Evolutionary conservation across 2,329 filamentous ascomycete species (phyloP).

Genomic region (Septoria petroselini): DNA sequence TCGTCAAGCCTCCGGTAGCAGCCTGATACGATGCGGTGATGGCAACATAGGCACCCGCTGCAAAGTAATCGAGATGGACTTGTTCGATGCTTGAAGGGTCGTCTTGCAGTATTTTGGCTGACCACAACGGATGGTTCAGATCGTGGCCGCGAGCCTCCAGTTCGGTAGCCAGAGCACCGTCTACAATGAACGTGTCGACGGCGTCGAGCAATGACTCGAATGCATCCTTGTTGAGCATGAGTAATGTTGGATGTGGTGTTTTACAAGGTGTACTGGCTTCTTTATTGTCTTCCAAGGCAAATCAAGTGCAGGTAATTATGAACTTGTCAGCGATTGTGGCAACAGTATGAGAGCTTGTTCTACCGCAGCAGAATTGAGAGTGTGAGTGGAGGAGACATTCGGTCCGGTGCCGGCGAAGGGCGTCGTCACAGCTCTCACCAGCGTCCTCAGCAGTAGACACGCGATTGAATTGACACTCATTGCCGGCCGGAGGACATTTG

Average conservation of each 20-base stretch:
- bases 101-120: conserved; percentile 42
- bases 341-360: background rate
- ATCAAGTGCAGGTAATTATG: too few relatives aligned
- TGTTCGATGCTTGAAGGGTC: conserved; percentile 43
- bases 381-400: background rate
- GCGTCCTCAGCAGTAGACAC: too few relatives aligned
- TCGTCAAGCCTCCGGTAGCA: conserved; percentile 41
- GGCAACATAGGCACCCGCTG: conserved; percentile 46
- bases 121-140: conserved; percentile 47
- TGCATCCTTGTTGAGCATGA: conserved; percentile 28
- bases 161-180: conserved; percentile 50
- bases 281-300: background rate
- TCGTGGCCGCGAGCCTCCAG: conserved; percentile 46
- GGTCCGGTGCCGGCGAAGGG: background rate
- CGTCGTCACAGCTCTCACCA: too few relatives aligned
- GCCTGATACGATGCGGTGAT: conserved; percentile 51
- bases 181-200: conserved; percentile 41
- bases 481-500: too few relatives aligned
- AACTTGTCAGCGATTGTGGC: too few relatives aligned
- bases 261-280: background rate
- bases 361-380: background rate
- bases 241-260: background rate
- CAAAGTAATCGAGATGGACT: conserved; percentile 47
- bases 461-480: too few relatives aligned
- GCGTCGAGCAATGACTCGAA: conserved; percentile 28